Base-by-base conservation (phyloP, 495 filamentous ascomycete genomes). In the Pseudotulostoma volvatum region DNA sequence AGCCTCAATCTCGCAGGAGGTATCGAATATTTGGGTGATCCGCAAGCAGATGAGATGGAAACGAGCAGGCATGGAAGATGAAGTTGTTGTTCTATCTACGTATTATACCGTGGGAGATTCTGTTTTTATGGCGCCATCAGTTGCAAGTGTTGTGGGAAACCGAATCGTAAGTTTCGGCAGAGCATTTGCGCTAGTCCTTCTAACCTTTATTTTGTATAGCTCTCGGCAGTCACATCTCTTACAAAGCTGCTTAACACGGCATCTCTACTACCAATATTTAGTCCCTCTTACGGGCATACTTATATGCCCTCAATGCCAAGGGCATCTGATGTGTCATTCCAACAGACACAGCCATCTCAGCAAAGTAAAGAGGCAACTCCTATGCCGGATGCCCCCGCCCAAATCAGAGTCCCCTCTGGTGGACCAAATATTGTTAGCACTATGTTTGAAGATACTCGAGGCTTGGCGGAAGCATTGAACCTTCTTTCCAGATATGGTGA, bases 101-200 rank as follows among this genome's bases (percentile, higher is more conserved):
- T 95, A 88, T 49, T 96, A 82, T 48, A 67, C 94, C 8, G 68
- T 88, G 2, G 83, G 82, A 1, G 81, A 84, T 48, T 79, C 81
- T 45, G 76, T 95, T 32, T 93, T 86, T 51, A 84, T 87, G 79
- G 86, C 90, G 5, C 86, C 92, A 0, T 76, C 74, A 0, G 60
- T 94, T 9, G 73, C 70, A 1, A 84, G 86, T 50, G 68, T 94
- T 1, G 50, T 97, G 9, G 74, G 74, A 37, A 77, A 76, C 44
- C 60, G 84, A 54, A 63, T 94, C 53, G 83, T 93, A 60, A 21
- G 67, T 56, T 4, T 32, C 37, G 5, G 32, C 7, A 23, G 18
- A 14, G 0, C 1, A 17, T 13, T n/a, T 9, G 9, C 16, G 9
- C 36, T 28, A 40, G 7, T 30, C 23, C 13, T 36, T 2, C 33